phyloP scores from a whole-genome alignment of 1,139 yeast species.

The Yamadazyma atlantica region DNA sequence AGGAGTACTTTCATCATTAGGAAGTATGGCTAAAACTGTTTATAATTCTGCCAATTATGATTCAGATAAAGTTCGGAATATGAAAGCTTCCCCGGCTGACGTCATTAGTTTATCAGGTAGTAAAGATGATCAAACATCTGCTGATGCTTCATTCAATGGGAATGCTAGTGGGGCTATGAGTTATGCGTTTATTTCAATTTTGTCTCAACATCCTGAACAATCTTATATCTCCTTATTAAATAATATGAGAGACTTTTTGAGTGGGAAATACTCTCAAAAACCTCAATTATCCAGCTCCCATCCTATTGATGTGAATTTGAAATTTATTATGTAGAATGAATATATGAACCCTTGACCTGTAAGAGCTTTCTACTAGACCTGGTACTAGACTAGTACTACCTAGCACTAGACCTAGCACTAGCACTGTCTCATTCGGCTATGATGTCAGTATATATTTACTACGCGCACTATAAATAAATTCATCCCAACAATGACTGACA shows the following conservation, averaged over 20 bases:
- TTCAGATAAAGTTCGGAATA: constrained; percentile 34
- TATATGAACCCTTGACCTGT: too few relatives aligned
- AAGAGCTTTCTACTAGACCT: too few relatives aligned
- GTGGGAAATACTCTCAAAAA: constrained; percentile 75
- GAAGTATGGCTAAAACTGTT: constrained; percentile 50
- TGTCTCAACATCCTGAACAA: constrained; percentile 68
- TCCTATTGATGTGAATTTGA: constrained; percentile 76
- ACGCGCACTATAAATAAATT: background rate
- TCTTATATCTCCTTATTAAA: constrained; percentile 75
- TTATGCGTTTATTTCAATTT: constrained; percentile 77
- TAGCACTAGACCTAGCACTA: too few relatives aligned
- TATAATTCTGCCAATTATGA: constrained; percentile 26
- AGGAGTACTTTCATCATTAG: constrained; percentile 45
- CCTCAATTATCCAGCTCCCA: constrained; percentile 87
- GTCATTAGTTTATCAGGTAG: constrained; percentile 87
- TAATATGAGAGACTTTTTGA: constrained; percentile 71
- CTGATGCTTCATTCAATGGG: constrained; percentile 81
- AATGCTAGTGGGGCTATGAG: constrained; percentile 92
- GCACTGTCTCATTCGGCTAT: too few relatives aligned
- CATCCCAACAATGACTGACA: constrained; percentile 31
- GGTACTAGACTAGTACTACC: too few relatives aligned
- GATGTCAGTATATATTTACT: too few relatives aligned
- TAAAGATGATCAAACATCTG: constrained; percentile 78
- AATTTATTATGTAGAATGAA: constrained; percentile 38
- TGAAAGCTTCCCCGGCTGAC: constrained; percentile 85